A percentile compares a stretch with the other conserved stretches of the same genome.
Conservation (phyloP, 352 stramenopile species). For the Discostella stelligera region DNA sequence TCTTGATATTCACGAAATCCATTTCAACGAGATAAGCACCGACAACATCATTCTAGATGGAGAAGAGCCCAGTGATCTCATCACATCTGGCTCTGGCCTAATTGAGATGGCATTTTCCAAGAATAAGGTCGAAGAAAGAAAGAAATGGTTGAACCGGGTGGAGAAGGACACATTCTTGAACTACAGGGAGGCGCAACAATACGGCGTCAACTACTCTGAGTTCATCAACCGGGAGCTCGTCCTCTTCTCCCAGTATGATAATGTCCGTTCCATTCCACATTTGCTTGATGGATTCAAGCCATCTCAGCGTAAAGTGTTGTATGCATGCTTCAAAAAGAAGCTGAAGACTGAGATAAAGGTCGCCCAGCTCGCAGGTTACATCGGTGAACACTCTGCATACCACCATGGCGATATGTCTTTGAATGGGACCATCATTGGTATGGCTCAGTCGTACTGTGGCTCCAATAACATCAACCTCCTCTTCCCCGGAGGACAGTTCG, state of each 20-base stretch:
- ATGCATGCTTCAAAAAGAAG: constrained; percentile 97
- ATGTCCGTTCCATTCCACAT: constrained; percentile 93
- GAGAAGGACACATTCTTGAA: constrained; percentile 91
- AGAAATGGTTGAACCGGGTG: constrained; percentile 92
- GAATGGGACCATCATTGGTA: constrained; percentile 84
- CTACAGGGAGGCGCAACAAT: constrained; percentile 83
- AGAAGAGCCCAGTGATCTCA: constrained; percentile 42
- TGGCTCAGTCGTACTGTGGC: constrained; percentile 12
- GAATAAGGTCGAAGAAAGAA: constrained; percentile 92
- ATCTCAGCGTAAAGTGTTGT: constrained; percentile 97
- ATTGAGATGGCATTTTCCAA: constrained; percentile 99
- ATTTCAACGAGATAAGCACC: constrained; percentile 78
- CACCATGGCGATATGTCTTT: constrained; percentile 98
- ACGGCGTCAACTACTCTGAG: constrained; percentile 90
- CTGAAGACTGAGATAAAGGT: constrained; percentile 99
- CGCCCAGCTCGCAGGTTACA: constrained; percentile 97
- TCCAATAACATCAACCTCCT: constrained; percentile 92
- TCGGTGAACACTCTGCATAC: constrained; percentile 93
- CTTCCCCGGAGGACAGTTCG: constrained; percentile 97
- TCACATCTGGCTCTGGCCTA: constrained; percentile 86
- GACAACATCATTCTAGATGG: constrained; percentile 56
- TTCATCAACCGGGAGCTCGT: constrained; percentile 99
- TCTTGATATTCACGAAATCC: constrained; percentile 91
- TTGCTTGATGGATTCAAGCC: constrained; percentile 97
- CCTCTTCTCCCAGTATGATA: constrained; percentile 97